These are phyloP conservation scores for Meira miltonrushii DNA, from an alignment of 1,284 basidiomycete species.

Conservation along the genomic window DNA sequence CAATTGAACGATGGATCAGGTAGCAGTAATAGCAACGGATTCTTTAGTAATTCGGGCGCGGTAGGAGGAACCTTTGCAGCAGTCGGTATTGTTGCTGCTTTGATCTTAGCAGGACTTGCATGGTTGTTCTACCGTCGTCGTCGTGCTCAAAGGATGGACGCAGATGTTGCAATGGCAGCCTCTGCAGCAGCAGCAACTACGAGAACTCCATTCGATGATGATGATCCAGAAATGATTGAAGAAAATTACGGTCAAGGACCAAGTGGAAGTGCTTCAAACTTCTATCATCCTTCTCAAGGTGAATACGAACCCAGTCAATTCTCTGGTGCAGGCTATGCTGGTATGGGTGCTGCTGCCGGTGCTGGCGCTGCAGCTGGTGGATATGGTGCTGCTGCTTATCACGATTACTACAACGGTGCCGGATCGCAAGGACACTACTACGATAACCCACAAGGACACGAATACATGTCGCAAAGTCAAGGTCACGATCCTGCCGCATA, in stretches of 20 bases:
- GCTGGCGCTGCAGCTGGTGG: slow-evolving; percentile 27
- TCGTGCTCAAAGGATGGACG: slow-evolving; percentile 49
- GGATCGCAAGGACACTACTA: slow-evolving; percentile 11
- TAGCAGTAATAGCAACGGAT: slow-evolving; percentile 18
- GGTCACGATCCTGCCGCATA: slow-evolving; percentile 6
- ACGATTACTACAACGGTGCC: slow-evolving; percentile 36
- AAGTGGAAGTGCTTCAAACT: slow-evolving; percentile 32
- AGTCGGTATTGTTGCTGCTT: slow-evolving; percentile 43
- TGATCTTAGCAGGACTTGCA: slow-evolving; percentile 31
- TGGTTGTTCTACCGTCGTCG: slow-evolving; percentile 44
- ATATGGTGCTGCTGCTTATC: slow-evolving; percentile 30
- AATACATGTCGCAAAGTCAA: slow-evolving; percentile 3
- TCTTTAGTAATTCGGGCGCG: slow-evolving; percentile 47
- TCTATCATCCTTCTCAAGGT: slow-evolving; percentile 16
- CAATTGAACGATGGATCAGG: slow-evolving; percentile 11
- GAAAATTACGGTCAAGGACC: slow-evolving; percentile 31
- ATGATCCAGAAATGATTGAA: slow-evolving; percentile 51
- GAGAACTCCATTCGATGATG: slow-evolving; percentile 51
- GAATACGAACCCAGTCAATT: slow-evolving; percentile 43
- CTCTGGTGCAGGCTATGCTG: slow-evolving; percentile 37
- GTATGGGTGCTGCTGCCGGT: slow-evolving; percentile 36
- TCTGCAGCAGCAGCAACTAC: slow-evolving; percentile 48
- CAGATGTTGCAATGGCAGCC: slow-evolving; percentile 49
- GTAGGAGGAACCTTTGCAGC: slow-evolving; percentile 51
- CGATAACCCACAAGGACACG: neutral